Percentiles rank a stretch among this genome's conserved stretches.
phyloP scores from a whole-genome alignment of 768 basidiomycete genomes.

The Serendipita sp. region DNA sequence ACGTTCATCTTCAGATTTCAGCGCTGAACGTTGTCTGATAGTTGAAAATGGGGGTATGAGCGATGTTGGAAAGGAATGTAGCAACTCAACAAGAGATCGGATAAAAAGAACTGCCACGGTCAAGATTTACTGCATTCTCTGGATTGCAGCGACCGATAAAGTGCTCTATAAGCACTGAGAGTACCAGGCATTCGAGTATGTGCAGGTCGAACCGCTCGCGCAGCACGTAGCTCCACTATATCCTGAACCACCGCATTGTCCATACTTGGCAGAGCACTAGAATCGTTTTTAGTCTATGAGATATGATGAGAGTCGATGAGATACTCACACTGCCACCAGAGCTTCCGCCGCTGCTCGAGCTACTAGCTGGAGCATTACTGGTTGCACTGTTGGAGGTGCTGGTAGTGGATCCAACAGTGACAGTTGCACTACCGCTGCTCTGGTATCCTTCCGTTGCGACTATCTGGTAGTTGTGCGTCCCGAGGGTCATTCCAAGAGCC shows the following conservation, averaged over 20 bases:
- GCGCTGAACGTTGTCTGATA: too few relatives aligned
- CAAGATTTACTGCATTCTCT: too few relatives aligned
- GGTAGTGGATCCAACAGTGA: background rate
- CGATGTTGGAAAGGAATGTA: too few relatives aligned
- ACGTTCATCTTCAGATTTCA: too few relatives aligned
- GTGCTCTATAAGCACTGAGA: conserved; percentile 3
- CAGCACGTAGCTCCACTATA: conserved; percentile 5
- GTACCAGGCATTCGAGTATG: conserved; percentile 6
- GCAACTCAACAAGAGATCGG: too few relatives aligned
- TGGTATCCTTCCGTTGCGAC: too few relatives aligned
- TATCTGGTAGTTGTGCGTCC: too few relatives aligned
- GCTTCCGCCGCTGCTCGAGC: background rate
- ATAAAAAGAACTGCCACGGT: too few relatives aligned
- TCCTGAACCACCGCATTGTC: conserved; percentile 6
- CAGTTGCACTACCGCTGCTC: too few relatives aligned
- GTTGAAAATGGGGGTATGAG: too few relatives aligned
- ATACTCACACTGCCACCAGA: background rate
- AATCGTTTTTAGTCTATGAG: background rate
- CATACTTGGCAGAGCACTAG: background rate
- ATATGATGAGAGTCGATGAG: background rate
- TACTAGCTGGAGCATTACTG: background rate
- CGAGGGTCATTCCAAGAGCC: too few relatives aligned
- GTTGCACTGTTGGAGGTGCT: background rate
- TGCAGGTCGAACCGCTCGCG: conserved; percentile 5
- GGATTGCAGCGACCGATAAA: too few relatives aligned